phyloP scores from a whole-genome alignment of 2,329 filamentous ascomycete genomes.

The Arthrobotrys megalospora region DNA sequence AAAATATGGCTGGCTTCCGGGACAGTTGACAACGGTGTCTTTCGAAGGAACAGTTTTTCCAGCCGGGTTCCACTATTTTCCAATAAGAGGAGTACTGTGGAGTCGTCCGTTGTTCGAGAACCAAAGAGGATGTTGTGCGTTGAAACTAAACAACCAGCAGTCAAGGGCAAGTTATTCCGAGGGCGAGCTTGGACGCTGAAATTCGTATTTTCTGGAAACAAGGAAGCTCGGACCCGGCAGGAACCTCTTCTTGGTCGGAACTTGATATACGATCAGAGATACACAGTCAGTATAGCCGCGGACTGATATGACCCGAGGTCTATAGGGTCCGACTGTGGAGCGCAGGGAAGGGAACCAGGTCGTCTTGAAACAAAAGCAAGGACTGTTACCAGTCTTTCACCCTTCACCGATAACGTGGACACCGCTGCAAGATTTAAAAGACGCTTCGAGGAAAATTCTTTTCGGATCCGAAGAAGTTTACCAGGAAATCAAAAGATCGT shows the following conservation, averaged over 20 bases:
- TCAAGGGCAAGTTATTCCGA: slow-evolving; percentile 25
- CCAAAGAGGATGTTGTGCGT: slow-evolving; percentile 19
- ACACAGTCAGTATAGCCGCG: slow-evolving; percentile 51
- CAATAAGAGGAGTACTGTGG: slow-evolving; percentile 36
- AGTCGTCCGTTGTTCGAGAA: slow-evolving; percentile 23
- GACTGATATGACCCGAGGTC: slow-evolving; percentile 58
- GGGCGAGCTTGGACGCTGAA: slow-evolving; percentile 21
- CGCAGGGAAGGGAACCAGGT: slow-evolving; percentile 51
- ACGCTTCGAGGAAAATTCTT: slow-evolving; percentile 49
- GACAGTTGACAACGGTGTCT: slow-evolving; percentile 2
- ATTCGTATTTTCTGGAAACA: slow-evolving; percentile 28
- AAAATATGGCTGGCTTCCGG: slow-evolving; percentile 10
- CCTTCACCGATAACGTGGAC: slow-evolving; percentile 57
- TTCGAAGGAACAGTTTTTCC: slow-evolving; percentile 17
- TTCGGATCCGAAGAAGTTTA: slow-evolving; percentile 54
- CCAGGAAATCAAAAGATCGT: slow-evolving; percentile 57
- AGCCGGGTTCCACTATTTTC: slow-evolving; percentile 37
- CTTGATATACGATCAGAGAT: slow-evolving; percentile 44
- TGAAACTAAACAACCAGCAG: slow-evolving; percentile 19
- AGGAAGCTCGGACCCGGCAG: slow-evolving; percentile 28
- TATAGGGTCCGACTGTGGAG: slow-evolving; percentile 54
- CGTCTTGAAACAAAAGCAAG: slow-evolving; percentile 53
- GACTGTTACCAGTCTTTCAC: slow-evolving; percentile 49
- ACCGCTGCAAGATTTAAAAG: slow-evolving; percentile 57
- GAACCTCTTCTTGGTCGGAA: slow-evolving; percentile 5